Base-by-base conservation (phyloP, 1,284 basidiomycete species). In the Ceratobasidium sp. region DNA sequence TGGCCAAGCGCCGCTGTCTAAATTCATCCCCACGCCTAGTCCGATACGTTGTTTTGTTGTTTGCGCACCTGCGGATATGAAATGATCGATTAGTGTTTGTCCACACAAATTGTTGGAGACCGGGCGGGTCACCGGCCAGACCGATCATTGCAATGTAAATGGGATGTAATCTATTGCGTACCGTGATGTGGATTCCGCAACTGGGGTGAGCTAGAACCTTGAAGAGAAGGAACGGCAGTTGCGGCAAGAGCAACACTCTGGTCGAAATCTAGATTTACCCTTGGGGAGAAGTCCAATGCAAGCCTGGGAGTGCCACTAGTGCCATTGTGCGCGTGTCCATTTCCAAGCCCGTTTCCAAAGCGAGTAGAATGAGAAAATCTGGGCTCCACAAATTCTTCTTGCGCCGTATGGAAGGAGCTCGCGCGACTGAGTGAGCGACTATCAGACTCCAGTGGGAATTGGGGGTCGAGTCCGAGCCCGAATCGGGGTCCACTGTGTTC, bases 121-220 rank as follows among this genome's bases (percentile, higher is more conserved):
- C 36, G 36, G 11, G 36, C 36, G 36, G 11, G 36, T 41, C 36
- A 4, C 57, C 69, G 69, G 47, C 33, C 57, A 60, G 69, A 50
- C 69, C 69, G 69, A 73, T 73, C 69, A n/a, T n/a, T n/a, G n/a
- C n/a, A 73, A 41, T 73, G 45, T 53, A 73, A 73, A 73, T 63
- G 29, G 48, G 24, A 53, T 15, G 41, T 54, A 73, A 73, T 63
- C 33, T 45, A 73, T 73, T 73, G 69, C 69, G 69, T 73, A 73
- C 69, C 69, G 54, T 73, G 69, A 73, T 73, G 69, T 57, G 31
- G 48, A 73, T 62, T 57, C 29, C 44, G 69, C 69, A 31, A 24
- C 69, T 56, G 54, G 54, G 62, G 27, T 22, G 69, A 62, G 33
- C 69, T 73, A 62, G 69, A 73, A 73, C 62, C 48, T 48, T 47